phyloP scores from a whole-genome alignment of 2,329 filamentous ascomycete species.

The Pseudogymnoascus sp. region DNA sequence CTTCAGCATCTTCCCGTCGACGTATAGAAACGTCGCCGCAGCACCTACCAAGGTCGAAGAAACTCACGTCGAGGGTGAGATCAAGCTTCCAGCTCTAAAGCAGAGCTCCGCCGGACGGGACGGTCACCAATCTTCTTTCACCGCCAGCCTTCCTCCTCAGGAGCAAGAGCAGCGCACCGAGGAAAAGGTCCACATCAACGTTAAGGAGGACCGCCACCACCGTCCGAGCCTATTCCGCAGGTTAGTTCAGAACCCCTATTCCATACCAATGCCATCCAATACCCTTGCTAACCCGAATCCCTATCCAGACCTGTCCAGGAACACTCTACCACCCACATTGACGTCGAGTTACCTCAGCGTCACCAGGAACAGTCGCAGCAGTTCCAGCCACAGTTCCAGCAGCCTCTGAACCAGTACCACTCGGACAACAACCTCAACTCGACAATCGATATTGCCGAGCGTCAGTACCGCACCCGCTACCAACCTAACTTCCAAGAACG shows the following conservation, averaged over 20 bases:
- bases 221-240: constrained; percentile 48
- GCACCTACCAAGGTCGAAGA: constrained; percentile 55
- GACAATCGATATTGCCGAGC: constrained; percentile 53
- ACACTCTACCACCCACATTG: constrained; percentile 38
- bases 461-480: constrained; percentile 55
- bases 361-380: constrained; percentile 17
- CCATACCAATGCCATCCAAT: constrained; percentile 15
- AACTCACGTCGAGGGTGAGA: constrained; percentile 82
- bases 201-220: constrained; percentile 67
- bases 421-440: constrained; percentile 35
- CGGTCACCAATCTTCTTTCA: constrained; percentile 78
- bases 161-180: constrained; percentile 41
- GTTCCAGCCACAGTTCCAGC: constrained; percentile 55
- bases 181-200: constrained; percentile 77
- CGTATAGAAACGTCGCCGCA: constrained; percentile 70
- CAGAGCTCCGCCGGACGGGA: constrained; percentile 86
- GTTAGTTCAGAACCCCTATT: constrained; percentile 22
- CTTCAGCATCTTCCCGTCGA: constrained; percentile 99
- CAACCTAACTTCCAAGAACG: constrained; percentile 48
- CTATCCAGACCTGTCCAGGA: constrained; percentile 29
- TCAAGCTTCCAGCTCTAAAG: constrained; percentile 56
- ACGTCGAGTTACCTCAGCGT: constrained; percentile 36
- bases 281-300: constrained; percentile 10
- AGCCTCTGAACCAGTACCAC: constrained; percentile 49
- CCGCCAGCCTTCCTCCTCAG: constrained; percentile 55